Conservation (phyloP, 805 yeast species). For the Wickerhamomyces tratensis region DNA sequence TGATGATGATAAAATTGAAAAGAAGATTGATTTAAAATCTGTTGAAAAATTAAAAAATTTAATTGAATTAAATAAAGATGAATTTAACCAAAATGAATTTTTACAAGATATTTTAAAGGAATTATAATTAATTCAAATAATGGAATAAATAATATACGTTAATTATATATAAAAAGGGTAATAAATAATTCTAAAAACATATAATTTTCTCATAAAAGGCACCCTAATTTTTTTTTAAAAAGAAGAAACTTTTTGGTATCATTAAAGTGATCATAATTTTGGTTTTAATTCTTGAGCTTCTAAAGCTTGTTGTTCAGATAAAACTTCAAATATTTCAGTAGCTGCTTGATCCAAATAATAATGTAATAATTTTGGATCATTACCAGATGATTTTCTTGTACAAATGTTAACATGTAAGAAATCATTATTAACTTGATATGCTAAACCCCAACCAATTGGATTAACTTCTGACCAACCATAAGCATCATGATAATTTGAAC, state of each 20-base stretch:
- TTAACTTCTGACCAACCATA: constrained; percentile 96
- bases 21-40: neutral
- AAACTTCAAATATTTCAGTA: constrained; percentile 64
- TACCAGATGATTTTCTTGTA: constrained; percentile 52
- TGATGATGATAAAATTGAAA: constrained; percentile 20
- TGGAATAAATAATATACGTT: too few species aligned
- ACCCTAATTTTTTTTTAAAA: too few species aligned
- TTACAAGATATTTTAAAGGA: neutral
- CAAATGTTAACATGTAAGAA: constrained; percentile 82
- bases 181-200: too few species aligned
- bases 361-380: constrained; percentile 46
- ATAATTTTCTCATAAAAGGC: too few species aligned
- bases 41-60: neutral
- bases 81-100: neutral
- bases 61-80: neutral
- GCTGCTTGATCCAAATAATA: constrained; percentile 71
- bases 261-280: constrained; percentile 4
- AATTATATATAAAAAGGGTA: too few species aligned
- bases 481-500: constrained; percentile 77
- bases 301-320: constrained; percentile 18
- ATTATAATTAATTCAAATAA: too few species aligned
- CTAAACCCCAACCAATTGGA: constrained; percentile 89
- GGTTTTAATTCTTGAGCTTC: constrained; percentile 2
- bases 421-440: constrained; percentile 83
- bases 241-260: too few species aligned